Evolutionary conservation across 768 basidiomycete species (phyloP).

Genomic region (Pisolithus tinctorius): DNA sequence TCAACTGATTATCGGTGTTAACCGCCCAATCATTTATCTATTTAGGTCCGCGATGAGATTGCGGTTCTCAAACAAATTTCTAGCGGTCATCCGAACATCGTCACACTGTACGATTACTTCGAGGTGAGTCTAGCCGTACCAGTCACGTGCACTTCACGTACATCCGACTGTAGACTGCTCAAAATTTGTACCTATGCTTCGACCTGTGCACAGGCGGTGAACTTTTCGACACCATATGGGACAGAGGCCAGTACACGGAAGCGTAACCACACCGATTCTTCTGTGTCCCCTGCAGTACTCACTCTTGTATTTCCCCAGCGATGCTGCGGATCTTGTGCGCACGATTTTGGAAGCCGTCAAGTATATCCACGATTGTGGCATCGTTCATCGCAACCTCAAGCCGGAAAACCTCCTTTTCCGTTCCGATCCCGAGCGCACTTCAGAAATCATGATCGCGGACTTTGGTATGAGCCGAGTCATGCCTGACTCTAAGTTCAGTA

Average conservation of each 20-base stretch:
- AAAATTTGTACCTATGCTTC: slow-evolving; percentile 92
- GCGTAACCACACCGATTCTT: slow-evolving; percentile 42
- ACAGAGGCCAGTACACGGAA: slow-evolving; percentile 95
- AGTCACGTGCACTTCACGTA: neutral
- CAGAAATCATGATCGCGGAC: slow-evolving; percentile 96
- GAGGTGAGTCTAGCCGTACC: slow-evolving; percentile 48
- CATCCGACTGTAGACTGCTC: slow-evolving; percentile 55
- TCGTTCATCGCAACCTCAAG: slow-evolving; percentile 95
- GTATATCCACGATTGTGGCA: slow-evolving; percentile 86
- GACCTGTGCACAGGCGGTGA: slow-evolving; percentile 97
- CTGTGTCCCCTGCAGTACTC: slow-evolving; percentile 7
- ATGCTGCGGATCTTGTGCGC: slow-evolving; percentile 82
- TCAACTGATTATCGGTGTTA: slow-evolving; percentile 4
- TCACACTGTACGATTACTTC: slow-evolving; percentile 93
- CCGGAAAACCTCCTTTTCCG: slow-evolving; percentile 98
- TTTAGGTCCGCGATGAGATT: slow-evolving; percentile 93
- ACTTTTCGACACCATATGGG: slow-evolving; percentile 96
- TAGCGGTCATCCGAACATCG: slow-evolving; percentile 83
- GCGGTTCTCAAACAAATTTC: slow-evolving; percentile 90
- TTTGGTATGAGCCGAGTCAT: slow-evolving; percentile 90
- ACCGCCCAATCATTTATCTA: slow-evolving; percentile 1
- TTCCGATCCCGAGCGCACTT: slow-evolving; percentile 69
- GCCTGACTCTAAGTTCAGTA: slow-evolving; percentile 80
- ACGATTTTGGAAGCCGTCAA: slow-evolving; percentile 83
- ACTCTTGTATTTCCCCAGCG: slow-evolving; percentile 41